A percentile compares a stretch with the other conserved stretches of the same genome.
Conservation (phyloP, 805 yeast species). For the Priceomyces medius region DNA sequence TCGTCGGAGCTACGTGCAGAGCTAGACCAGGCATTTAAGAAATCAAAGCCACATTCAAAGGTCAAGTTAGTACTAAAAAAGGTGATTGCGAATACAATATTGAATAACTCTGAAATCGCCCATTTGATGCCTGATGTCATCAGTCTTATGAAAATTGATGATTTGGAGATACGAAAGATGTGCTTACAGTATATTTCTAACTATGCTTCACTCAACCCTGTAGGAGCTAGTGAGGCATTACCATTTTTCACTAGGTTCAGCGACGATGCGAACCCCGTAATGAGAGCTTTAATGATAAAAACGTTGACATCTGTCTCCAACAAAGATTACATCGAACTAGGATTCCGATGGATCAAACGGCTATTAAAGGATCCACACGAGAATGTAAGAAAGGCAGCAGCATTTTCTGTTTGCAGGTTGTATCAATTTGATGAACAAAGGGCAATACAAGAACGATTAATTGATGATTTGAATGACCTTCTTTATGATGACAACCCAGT, state of each 20-base stretch:
- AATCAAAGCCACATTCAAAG: slow-evolving; percentile 38
- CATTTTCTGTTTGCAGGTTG: slow-evolving; percentile 64
- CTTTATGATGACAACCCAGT: slow-evolving; percentile 57
- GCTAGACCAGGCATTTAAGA: slow-evolving; percentile 42
- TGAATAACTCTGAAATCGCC: slow-evolving; percentile 78
- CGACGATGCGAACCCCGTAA: slow-evolving; percentile 42
- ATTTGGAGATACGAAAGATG: slow-evolving; percentile 68
- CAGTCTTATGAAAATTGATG: slow-evolving; percentile 51
- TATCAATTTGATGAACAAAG: slow-evolving; percentile 53
- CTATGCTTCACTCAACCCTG: slow-evolving; percentile 59
- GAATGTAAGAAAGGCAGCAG: slow-evolving; percentile 66
- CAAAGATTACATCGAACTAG: slow-evolving; percentile 48
- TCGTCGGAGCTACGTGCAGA: slow-evolving; percentile 41
- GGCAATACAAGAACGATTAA: slow-evolving; percentile 43
- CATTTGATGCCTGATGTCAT: slow-evolving; percentile 63
- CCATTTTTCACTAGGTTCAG: slow-evolving; percentile 56
- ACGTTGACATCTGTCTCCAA: slow-evolving; percentile 62
- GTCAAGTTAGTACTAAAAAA: slow-evolving; percentile 53
- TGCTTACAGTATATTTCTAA: slow-evolving; percentile 65
- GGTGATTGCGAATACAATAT: slow-evolving; percentile 77
- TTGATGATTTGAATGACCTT: slow-evolving; percentile 49
- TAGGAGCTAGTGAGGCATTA: slow-evolving; percentile 53
- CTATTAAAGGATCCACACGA: slow-evolving; percentile 50
- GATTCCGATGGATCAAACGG: slow-evolving; percentile 38
- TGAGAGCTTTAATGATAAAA: slow-evolving; percentile 61